phyloP scores from a whole-genome alignment of 495 filamentous ascomycete genomes.

The Haplographium delicatum region DNA sequence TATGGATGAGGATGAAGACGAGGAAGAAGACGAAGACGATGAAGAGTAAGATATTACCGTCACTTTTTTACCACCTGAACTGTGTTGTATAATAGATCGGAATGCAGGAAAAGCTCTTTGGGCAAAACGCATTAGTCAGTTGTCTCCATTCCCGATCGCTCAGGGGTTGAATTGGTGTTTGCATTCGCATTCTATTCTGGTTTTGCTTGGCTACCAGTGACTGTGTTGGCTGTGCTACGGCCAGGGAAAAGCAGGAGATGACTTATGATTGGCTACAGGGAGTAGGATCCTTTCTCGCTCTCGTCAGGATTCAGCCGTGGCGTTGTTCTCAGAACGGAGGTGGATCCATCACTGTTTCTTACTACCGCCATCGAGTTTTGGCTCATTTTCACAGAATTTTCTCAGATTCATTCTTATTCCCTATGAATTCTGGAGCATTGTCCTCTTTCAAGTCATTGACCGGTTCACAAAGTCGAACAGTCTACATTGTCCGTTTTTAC shows the following conservation, averaged over 20 bases:
- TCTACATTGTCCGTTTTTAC: too few relatives aligned
- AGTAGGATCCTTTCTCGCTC: neutral
- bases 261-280: constrained; percentile 16
- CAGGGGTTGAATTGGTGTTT: neutral
- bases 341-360: too few relatives aligned
- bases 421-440: too few relatives aligned
- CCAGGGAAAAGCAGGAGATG: neutral
- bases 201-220: constrained; percentile 21
- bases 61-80: constrained; percentile 5
- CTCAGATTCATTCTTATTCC: too few relatives aligned
- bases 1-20: constrained; percentile 90
- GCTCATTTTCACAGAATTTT: too few relatives aligned
- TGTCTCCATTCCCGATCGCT: constrained; percentile 1
- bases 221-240: constrained; percentile 13
- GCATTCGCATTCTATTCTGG: constrained; percentile 7
- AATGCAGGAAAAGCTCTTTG: constrained; percentile 20
- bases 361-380: too few relatives aligned
- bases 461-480: too few relatives aligned
- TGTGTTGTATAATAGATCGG: constrained; percentile 26
- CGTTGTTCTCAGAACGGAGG: constrained; percentile 13
- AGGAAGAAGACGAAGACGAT: constrained; percentile 45
- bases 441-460: too few relatives aligned
- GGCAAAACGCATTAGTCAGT: constrained; percentile 13
- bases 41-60: constrained; percentile 16
- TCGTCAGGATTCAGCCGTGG: neutral